Conservation (phyloP, 225 moss, liverwort and hornwort genomes). For the Anthoceros angustus region DNA sequence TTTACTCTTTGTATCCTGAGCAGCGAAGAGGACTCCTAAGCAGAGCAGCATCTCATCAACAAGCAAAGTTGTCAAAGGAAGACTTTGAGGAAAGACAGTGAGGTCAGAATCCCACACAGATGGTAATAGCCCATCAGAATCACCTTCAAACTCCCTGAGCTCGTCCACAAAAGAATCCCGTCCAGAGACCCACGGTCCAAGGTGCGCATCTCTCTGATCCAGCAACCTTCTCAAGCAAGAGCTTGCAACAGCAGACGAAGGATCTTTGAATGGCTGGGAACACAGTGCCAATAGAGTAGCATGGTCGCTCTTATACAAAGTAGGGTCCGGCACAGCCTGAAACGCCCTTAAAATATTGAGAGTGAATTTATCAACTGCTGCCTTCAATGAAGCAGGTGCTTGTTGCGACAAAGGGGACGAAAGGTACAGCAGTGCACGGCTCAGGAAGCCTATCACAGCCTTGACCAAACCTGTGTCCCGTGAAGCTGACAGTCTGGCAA, state of each 20-base stretch:
- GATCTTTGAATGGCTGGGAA: constrained; percentile 69
- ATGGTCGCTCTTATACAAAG: constrained; percentile 72
- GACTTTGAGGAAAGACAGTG: constrained; percentile 75
- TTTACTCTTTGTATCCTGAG: constrained; percentile 67
- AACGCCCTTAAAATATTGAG: constrained; percentile 77
- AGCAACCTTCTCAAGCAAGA: constrained; percentile 82
- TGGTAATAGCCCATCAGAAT: constrained; percentile 69
- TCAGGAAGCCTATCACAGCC: constrained; percentile 70
- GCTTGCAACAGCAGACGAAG: constrained; percentile 68
- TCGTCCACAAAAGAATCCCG: constrained; percentile 98
- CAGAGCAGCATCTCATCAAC: constrained; percentile 93
- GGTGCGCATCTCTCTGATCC: constrained; percentile 82
- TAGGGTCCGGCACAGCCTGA: constrained; percentile 78
- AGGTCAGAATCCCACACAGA: constrained; percentile 83
- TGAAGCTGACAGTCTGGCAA: constrained; percentile 44
- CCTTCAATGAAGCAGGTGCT: constrained; percentile 41
- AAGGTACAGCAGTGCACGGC: constrained; percentile 74
- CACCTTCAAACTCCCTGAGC: constrained; percentile 91
- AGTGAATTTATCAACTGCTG: constrained; percentile 71
- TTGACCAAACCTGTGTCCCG: constrained; percentile 79
- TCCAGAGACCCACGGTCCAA: constrained; percentile 98
- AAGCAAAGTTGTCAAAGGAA: constrained; percentile 66
- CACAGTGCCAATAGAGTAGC: constrained; percentile 59
- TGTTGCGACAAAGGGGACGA: constrained; percentile 66
- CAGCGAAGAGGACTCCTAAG: constrained; percentile 70